Conservation (phyloP, 176 grass and related monocot genomes). For the Aegilops longissima region DNA sequence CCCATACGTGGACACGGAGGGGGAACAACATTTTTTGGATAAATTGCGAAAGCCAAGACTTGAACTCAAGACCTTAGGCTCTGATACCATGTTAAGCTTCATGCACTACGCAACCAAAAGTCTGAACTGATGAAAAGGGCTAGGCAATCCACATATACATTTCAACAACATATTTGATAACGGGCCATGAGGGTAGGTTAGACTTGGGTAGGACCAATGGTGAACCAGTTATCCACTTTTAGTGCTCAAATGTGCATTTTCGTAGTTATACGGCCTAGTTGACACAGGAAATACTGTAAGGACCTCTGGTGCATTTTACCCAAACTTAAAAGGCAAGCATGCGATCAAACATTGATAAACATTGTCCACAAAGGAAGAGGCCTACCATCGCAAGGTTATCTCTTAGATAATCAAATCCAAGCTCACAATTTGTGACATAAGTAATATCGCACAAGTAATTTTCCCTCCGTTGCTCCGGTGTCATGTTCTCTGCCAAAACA, state of each 20-base stretch:
- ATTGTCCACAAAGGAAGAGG: constrained; percentile 21
- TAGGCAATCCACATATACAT: no score
- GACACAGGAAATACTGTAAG: neutral
- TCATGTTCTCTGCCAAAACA: constrained; percentile 90
- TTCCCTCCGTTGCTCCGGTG: constrained; percentile 95
- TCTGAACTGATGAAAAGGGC: no score
- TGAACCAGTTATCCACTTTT: neutral
- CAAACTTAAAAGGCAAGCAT: neutral
- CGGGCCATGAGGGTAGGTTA: neutral
- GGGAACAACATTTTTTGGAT: no score
- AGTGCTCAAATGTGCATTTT: neutral
- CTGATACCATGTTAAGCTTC: no score
- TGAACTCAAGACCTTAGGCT: no score
- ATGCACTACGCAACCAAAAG: no score
- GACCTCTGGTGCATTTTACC: neutral
- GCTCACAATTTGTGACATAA: constrained; percentile 99
- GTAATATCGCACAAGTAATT: constrained; percentile 97
- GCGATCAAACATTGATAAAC: constrained; percentile 14
- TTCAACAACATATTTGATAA: neutral
- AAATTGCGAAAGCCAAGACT: no score
- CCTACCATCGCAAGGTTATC: constrained; percentile 98
- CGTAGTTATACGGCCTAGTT: neutral
- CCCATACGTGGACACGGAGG: no score
- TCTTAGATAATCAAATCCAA: constrained; percentile 98
- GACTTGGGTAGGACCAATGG: neutral